A percentile compares a stretch with the other conserved stretches of the same genome.
Conservation (phyloP, 2,329 filamentous ascomycete species). For the Fusarium aywerte region DNA sequence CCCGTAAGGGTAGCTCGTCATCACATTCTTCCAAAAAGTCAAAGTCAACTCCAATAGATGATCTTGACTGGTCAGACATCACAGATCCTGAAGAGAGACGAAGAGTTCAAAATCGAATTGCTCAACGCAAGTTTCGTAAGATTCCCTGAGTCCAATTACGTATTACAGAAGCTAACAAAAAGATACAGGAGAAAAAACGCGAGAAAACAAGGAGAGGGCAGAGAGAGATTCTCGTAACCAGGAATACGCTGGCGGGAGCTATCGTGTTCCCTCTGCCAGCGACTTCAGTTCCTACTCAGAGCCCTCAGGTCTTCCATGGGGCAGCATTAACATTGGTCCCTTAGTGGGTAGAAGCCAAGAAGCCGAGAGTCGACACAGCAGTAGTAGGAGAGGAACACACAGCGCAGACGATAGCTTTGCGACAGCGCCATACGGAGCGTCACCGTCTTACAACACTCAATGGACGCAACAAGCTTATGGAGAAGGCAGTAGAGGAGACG, state of each 20-base stretch:
- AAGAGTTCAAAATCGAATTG: slow-evolving; percentile 80
- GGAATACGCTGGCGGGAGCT: slow-evolving; percentile 71
- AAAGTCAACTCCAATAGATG: slow-evolving; percentile 56
- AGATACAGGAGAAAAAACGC: slow-evolving; percentile 72
- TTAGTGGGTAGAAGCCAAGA: slow-evolving; percentile 64
- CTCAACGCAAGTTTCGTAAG: slow-evolving; percentile 81
- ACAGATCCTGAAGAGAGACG: slow-evolving; percentile 76
- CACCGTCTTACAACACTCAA: slow-evolving; percentile 39
- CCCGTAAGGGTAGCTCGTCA: slow-evolving; percentile 46
- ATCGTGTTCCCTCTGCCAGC: slow-evolving; percentile 67
- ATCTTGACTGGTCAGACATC: slow-evolving; percentile 75
- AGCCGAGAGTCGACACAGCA: slow-evolving; percentile 57
- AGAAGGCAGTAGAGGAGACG: slow-evolving; percentile 50
- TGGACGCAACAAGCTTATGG: slow-evolving; percentile 48
- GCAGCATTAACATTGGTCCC: slow-evolving; percentile 70
- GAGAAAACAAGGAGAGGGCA: slow-evolving; percentile 72
- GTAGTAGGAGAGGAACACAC: slow-evolving; percentile 54
- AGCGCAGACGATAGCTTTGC: slow-evolving; percentile 50
- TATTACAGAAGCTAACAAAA: not conserved
- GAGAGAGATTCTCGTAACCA: slow-evolving; percentile 73
- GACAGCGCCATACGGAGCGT: slow-evolving; percentile 44
- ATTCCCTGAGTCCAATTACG: not conserved
- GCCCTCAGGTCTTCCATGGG: slow-evolving; percentile 77
- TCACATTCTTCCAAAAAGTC: slow-evolving; percentile 51
- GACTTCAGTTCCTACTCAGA: slow-evolving; percentile 64